Base-by-base conservation (phyloP, 1,284 basidiomycete genomes). In the Phenoliferia sp. region DNA sequence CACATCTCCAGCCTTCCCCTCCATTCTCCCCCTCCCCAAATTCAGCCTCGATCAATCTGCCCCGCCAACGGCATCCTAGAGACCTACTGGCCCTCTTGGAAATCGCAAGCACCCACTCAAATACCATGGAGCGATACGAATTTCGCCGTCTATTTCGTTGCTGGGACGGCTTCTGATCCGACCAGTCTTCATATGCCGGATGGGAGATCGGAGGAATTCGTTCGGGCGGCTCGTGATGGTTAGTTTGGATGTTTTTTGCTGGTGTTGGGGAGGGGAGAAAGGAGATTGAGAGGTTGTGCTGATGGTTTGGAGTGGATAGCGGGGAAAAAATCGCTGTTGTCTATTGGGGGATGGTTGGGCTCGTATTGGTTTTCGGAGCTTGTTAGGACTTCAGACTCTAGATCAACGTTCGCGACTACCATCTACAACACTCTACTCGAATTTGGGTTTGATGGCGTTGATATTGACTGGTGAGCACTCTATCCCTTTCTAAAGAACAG, bases 311-410 rank as follows among this genome's bases (percentile, higher is more conserved):
- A 12, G 12, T 44, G 12, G 39, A 22, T 59, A 64, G 17, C 54
- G 55, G 26, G 19, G 3, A 26, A 15, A 17, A 59, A 59, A 15
- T 35, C 69, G 4, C 57, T 68, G 17, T 44, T 68, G 19, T 68
- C 69, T 1, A 6, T 72, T n/a, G 70, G 70, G n/a, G 70, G 70
- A 0, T 69, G 68, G 68, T 54, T 62, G 10, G 70, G 70, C 16
- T 64, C 61, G 16, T 54, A 57, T 12, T 72, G 69, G 64, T 69
- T 72, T 59, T 69, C 68, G 10, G 55, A 58, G 17, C 64, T 63
- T 15, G 63, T 67, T 32, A 33, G 62, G 7, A 68, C 66, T 6
- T 31, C 59, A 1, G 39, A 48, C 22, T 62, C 36, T 9, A 63
- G 70, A 29, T 12, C 59, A 6, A 39, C 61, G 4, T 71, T 71